A percentile compares a stretch with the other conserved stretches of the same genome.
Evolutionary conservation across 352 stramenopile species (phyloP).

Genomic region (Globisporangium cylindrosporum): DNA sequence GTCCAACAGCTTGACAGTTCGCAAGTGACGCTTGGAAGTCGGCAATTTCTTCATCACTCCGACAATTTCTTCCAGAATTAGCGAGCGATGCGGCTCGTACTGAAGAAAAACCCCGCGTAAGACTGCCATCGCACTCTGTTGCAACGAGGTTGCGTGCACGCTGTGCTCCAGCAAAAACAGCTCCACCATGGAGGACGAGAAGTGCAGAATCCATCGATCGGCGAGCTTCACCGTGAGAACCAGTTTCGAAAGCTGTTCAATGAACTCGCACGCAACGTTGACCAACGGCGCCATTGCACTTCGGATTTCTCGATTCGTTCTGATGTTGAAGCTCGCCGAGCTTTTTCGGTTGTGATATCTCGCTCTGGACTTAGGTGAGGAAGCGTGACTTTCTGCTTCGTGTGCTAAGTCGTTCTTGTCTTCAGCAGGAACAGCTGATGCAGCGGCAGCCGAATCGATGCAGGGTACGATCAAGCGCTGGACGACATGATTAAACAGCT

Average conservation of each 20-base stretch:
- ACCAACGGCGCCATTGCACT: conserved; percentile 59
- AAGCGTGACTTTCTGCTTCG: conserved; percentile 1
- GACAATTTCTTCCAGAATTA: conserved; percentile 72
- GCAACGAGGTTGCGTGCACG: conserved; percentile 51
- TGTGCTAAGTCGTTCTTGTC: conserved; percentile 13
- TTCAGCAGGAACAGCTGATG: conserved; percentile 17
- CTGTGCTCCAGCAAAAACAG: conserved; percentile 72
- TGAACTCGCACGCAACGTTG: conserved; percentile 66
- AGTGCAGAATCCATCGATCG: conserved; percentile 70
- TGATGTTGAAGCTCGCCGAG: conserved; percentile 38
- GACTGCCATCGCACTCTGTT: conserved; percentile 58
- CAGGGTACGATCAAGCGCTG: conserved; percentile 60
- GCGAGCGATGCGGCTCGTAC: conserved; percentile 55
- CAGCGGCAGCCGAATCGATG: conserved; percentile 58
- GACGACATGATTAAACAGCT: conserved; percentile 58
- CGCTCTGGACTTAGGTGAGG: conserved; percentile 1
- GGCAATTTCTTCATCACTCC: conserved; percentile 74
- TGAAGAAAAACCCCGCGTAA: conserved; percentile 65
- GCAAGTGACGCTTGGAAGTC: conserved; percentile 63
- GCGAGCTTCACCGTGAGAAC: conserved; percentile 66
- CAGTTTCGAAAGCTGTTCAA: conserved; percentile 63
- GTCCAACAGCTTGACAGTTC: conserved; percentile 63
- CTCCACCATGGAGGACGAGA: conserved; percentile 67
- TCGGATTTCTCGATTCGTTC: conserved; percentile 44
- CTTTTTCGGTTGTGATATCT: conserved; percentile 3